Evolutionary conservation across 768 basidiomycete genomes (phyloP), one percentile per base, ranked within the genome.

Genomic region (Rubroboletus satanas): DNA sequence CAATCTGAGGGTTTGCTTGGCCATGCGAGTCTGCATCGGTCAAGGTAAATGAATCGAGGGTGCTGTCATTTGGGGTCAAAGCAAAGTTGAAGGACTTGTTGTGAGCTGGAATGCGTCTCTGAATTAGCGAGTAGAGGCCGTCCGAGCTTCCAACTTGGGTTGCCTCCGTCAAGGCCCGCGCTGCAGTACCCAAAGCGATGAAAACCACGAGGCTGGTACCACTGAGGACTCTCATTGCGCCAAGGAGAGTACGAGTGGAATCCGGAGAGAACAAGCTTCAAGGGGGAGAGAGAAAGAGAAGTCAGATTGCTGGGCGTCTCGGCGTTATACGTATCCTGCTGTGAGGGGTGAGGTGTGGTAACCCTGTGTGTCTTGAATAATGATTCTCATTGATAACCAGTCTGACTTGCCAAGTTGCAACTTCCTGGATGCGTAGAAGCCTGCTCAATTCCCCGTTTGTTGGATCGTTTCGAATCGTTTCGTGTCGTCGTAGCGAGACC

Each of bases 31-130:
- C 38, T 2, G 51, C 55, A 38, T 75, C 73, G 51, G 67, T 65
- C 54, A 76, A 44, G 11, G 65, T 62, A 49, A 76, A 75, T 3
- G 64, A 58, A 57, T 76, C 75, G 23, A 57, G 18, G 15, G n/a
- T 55, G 17, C 18, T 35, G 36, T 62, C 60, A 14, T 60, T 44
- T 2, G 62, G 64, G 1, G 65, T 54, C 38, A 74, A 51, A 10
- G 38, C 33, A 59, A 76, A 74, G 5, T 59, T 55, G 61, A 76
- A 76, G 3, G 67, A 62, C 36, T 64, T 28, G 15, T 54, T 62
- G 35, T 75, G 73, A 1, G 55, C 35, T 2, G 75, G 73, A n/a
- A 75, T 57, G 54, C 68, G 74, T 36, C 75, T 67, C 55, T 67
- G 61, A 12, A 74, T 66, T 2, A 75, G 60, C 32, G 70, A 56